A percentile compares a stretch with the other conserved stretches of the same genome.
Conservation (phyloP, 2,329 filamentous ascomycete genomes). For the Hymenoscyphus fraxineus region DNA sequence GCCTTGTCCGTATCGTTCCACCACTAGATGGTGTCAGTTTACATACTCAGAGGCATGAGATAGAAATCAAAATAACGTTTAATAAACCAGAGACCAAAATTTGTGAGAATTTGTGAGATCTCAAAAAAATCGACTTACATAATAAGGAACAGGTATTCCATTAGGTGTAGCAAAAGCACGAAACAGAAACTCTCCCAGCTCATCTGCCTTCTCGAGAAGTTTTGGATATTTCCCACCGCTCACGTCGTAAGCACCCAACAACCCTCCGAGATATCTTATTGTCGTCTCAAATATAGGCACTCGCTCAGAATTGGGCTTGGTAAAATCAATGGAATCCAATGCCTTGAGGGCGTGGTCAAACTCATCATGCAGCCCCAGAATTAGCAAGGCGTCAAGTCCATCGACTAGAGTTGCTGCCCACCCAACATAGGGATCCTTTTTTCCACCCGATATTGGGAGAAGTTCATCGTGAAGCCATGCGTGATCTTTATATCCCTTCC, state of each 20-base stretch:
- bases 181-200: slow-evolving; percentile 2
- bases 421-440: slow-evolving; percentile 76
- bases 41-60: neutral
- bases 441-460: slow-evolving; percentile 61
- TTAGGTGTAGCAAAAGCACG: slow-evolving; percentile 3
- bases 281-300: slow-evolving; percentile 26
- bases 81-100: neutral
- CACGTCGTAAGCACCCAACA: slow-evolving; percentile 39
- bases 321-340: slow-evolving; percentile 40
- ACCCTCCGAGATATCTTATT: slow-evolving; percentile 26
- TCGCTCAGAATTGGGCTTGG: slow-evolving; percentile 13
- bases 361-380: slow-evolving; percentile 72
- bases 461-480: slow-evolving; percentile 87
- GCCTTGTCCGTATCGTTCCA: neutral
- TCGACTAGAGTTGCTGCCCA: slow-evolving; percentile 87
- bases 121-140: neutral
- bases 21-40: neutral
- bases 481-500: slow-evolving; percentile 72
- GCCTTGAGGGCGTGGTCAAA: slow-evolving; percentile 71
- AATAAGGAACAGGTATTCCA: slow-evolving; percentile 5
- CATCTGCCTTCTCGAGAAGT: slow-evolving; percentile 4
- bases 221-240: slow-evolving; percentile 5
- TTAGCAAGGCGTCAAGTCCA: slow-evolving; percentile 75
- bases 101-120: neutral
- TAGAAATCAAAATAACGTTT: neutral